Conservation (phyloP, 1,284 basidiomycete species). For the Leucoagaricus sp. region DNA sequence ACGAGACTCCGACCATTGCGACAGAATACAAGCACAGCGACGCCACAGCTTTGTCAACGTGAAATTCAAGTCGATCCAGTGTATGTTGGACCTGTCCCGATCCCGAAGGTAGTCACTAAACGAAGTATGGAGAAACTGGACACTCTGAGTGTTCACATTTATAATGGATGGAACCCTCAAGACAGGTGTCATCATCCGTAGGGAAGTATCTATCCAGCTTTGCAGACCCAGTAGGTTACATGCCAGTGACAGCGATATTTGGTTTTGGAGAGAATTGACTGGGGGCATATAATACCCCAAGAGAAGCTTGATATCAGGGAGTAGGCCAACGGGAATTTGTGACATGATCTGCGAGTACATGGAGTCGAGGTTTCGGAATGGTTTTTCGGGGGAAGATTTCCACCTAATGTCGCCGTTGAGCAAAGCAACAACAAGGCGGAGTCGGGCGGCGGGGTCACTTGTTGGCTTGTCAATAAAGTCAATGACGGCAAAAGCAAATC, state of each 20-base stretch:
- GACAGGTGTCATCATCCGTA: neutral
- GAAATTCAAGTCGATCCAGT: neutral
- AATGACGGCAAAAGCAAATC: neutral
- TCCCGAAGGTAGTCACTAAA: slow-evolving; percentile 3
- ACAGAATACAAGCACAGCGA: neutral
- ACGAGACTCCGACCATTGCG: neutral
- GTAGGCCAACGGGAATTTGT: neutral
- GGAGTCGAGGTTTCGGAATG: neutral
- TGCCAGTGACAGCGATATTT: neutral
- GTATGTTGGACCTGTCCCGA: neutral
- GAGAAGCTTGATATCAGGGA: neutral
- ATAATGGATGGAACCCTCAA: neutral
- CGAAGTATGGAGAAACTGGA: slow-evolving; percentile 1
- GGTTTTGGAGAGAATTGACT: neutral
- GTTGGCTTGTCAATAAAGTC: neutral
- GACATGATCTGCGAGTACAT: slow-evolving; percentile 6
- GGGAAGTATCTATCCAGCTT: neutral
- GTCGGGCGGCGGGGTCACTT: neutral
- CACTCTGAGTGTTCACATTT: neutral
- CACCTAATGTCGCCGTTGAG: neutral
- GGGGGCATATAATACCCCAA: neutral
- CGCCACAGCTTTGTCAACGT: neutral
- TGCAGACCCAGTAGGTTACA: slow-evolving; percentile 1
- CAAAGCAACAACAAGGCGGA: neutral
- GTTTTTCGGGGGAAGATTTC: neutral